phyloP scores from a whole-genome alignment of 805 yeast genomes.

The Saccharomyces eubayanus region DNA sequence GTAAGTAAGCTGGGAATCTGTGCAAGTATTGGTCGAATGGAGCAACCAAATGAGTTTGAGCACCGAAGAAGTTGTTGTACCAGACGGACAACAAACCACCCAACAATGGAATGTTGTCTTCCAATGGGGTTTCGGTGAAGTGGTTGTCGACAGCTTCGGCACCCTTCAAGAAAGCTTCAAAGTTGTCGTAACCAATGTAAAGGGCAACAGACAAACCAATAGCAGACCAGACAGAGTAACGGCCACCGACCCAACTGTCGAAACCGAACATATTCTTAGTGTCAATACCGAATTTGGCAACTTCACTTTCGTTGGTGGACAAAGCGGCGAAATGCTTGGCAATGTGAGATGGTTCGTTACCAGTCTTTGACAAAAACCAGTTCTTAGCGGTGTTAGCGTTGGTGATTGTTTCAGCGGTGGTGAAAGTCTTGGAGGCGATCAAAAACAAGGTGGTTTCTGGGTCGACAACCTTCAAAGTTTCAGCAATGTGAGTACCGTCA shows the following conservation, averaged over 20 bases:
- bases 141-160: constrained; percentile 96
- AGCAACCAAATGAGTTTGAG: constrained; percentile 96
- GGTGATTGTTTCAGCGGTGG: constrained; percentile 96
- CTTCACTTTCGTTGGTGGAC: constrained; percentile 88
- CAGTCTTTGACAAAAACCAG: constrained; percentile 78
- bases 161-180: constrained; percentile 86
- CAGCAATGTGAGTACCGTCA: constrained; percentile 96
- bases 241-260: constrained; percentile 98
- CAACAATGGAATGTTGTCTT: constrained; percentile 81
- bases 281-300: constrained; percentile 92
- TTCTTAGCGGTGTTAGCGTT: constrained; percentile 91
- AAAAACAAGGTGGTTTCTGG: constrained; percentile 90
- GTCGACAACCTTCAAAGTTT: constrained; percentile 64
- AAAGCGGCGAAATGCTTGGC: constrained; percentile 97
- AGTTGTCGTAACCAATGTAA: constrained; percentile 92
- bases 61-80: constrained; percentile 98
- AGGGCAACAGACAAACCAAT: constrained; percentile 93
- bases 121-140: constrained; percentile 74
- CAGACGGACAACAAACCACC: constrained; percentile 94
- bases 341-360: constrained; percentile 52
- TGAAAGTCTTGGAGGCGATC: constrained; percentile 95
- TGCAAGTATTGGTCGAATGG: constrained; percentile 98
- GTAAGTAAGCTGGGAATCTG: constrained; percentile 98
- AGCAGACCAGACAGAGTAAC: constrained; percentile 99
- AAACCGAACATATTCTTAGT: constrained; percentile 97